phyloP scores from a whole-genome alignment of 345 rosid genomes.

The Brassica nigra region DNA sequence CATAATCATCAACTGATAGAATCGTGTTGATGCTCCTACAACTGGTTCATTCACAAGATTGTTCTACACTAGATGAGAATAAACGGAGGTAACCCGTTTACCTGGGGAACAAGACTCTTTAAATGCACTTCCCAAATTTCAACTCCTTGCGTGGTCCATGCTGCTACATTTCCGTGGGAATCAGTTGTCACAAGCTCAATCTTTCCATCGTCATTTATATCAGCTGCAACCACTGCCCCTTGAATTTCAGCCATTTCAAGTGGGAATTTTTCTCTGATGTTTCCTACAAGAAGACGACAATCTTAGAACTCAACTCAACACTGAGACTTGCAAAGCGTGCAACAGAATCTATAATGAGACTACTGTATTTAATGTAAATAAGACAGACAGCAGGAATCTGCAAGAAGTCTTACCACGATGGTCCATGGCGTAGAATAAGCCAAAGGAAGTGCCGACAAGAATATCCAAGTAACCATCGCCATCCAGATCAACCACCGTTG shows the following conservation, averaged over 20 bases:
- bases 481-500: constrained; percentile 95
- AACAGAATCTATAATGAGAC: background rate
- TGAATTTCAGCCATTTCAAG: constrained; percentile 99
- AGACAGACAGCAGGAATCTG: background rate
- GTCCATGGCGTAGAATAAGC: constrained; percentile 93
- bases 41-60: background rate
- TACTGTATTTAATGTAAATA: background rate
- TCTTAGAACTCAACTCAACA: constrained; percentile 34
- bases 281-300: constrained; percentile 53
- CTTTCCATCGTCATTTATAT: constrained; percentile 98
- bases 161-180: constrained; percentile 96
- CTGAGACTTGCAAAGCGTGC: constrained; percentile 26
- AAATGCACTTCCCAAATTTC: constrained; percentile 89
- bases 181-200: constrained; percentile 94
- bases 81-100: constrained; percentile 27
- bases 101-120: constrained; percentile 96
- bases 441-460: constrained; percentile 95
- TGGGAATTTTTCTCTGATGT: constrained; percentile 80
- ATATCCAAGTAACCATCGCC: constrained; percentile 99
- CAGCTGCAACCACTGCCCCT: constrained; percentile 95
- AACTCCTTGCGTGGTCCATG: constrained; percentile 93
- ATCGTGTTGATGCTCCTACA: constrained; percentile 12
- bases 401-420: constrained; percentile 70
- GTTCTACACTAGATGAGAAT: background rate
- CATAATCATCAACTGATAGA: constrained; percentile 7